A percentile compares a stretch with the other conserved stretches of the same genome.
Evolutionary conservation across 441 rosid species (phyloP).

Genomic region (Jatropha podagrica): DNA sequence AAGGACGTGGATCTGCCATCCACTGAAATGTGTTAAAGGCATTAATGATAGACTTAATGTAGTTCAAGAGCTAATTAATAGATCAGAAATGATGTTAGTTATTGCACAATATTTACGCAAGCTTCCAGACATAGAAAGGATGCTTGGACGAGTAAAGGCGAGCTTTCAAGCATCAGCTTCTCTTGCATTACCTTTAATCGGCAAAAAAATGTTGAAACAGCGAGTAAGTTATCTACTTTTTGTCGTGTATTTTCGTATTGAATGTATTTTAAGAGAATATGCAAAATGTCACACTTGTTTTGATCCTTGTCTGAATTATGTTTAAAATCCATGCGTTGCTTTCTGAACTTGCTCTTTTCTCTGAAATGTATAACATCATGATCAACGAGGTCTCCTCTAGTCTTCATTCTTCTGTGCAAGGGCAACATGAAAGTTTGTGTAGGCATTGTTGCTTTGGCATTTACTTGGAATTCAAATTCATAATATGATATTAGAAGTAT

Average conservation of each 20-base stretch:
- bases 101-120: conserved; percentile 64
- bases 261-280: conserved; percentile 2
- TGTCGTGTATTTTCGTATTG: background rate
- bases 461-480: background rate
- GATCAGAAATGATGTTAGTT: conserved; percentile 53
- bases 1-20: conserved; percentile 95
- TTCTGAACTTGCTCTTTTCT: background rate
- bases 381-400: background rate
- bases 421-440: background rate
- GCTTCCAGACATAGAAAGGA: conserved; percentile 87
- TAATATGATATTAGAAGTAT: background rate
- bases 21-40: conserved; percentile 69
- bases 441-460: background rate
- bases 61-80: conserved; percentile 52
- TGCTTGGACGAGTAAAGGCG: conserved; percentile 78
- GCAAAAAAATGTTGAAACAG: conserved; percentile 71
- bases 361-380: background rate
- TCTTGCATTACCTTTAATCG: conserved; percentile 64
- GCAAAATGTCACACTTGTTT: background rate
- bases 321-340: background rate
- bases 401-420: background rate
- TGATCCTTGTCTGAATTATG: background rate
- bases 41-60: conserved; percentile 81
- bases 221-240: conserved; percentile 45
- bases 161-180: conserved; percentile 64